These are phyloP conservation scores for Cutaneotrichosporon dermatis DNA, from an alignment of 1,284 basidiomycete genomes.

Conservation along the genomic window DNA sequence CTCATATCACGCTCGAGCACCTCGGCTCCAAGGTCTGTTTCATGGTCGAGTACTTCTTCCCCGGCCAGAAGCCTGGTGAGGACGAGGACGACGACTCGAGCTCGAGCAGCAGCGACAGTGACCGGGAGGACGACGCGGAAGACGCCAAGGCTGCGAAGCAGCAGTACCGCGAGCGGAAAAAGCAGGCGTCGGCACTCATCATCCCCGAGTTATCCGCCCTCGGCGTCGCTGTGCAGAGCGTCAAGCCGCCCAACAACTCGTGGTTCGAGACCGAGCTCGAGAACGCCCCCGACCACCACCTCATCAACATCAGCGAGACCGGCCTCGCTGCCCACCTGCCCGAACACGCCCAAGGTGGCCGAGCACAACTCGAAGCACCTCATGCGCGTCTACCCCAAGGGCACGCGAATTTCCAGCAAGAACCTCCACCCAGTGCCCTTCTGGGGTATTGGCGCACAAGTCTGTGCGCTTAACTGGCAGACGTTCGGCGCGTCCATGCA, in stretches of 20 bases:
- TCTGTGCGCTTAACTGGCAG: slow-evolving; percentile 97
- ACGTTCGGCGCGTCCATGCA: slow-evolving; percentile 65
- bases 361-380: slow-evolving; percentile 84
- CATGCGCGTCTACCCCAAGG: slow-evolving; percentile 85
- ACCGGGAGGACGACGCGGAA: not conserved
- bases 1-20: slow-evolving; percentile 6
- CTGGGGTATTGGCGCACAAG: slow-evolving; percentile 85
- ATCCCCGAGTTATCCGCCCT: slow-evolving; percentile 14
- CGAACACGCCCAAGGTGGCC: slow-evolving; percentile 35
- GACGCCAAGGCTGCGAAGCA: not conserved
- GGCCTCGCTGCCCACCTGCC: slow-evolving; percentile 14
- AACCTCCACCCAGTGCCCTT: slow-evolving; percentile 88
- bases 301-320: slow-evolving; percentile 20
- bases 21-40: slow-evolving; percentile 15
- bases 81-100: not conserved
- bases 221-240: slow-evolving; percentile 17
- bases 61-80: not conserved
- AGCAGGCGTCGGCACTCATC: slow-evolving; percentile 3
- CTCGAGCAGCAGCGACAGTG: not conserved
- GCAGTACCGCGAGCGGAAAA: slow-evolving; percentile 7
- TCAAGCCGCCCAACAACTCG: slow-evolving; percentile 16
- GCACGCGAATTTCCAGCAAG: slow-evolving; percentile 70
- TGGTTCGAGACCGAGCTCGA: slow-evolving; percentile 15
- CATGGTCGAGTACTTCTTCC: slow-evolving; percentile 21
- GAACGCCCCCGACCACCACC: slow-evolving; percentile 14